Conservation (phyloP, 2,329 filamentous ascomycete species). For the Trichoderma harzianum region DNA sequence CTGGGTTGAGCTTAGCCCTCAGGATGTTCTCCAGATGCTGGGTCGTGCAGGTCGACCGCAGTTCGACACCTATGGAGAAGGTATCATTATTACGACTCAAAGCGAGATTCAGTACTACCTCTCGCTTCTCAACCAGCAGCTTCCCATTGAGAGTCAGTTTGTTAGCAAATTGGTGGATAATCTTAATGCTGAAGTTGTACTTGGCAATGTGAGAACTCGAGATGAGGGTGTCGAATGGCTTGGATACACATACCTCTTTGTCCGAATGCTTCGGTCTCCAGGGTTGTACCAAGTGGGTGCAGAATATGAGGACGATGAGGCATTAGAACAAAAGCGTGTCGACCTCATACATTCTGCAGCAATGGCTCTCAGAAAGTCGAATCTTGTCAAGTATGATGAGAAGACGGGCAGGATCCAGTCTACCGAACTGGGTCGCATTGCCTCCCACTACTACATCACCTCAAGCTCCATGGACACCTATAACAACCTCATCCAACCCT, state of each 20-base stretch:
- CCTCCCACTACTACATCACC: slow-evolving; percentile 98
- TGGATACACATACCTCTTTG: slow-evolving; percentile 95
- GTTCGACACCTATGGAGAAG: slow-evolving; percentile 96
- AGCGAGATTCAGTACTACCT: slow-evolving; percentile 96
- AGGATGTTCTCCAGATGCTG: slow-evolving; percentile 98
- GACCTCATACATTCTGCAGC: slow-evolving; percentile 95
- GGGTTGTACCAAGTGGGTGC: slow-evolving; percentile 93
- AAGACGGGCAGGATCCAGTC: slow-evolving; percentile 83
- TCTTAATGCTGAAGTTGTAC: slow-evolving; percentile 90
- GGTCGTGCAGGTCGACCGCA: slow-evolving; percentile 94
- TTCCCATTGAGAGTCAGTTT: slow-evolving; percentile 96
- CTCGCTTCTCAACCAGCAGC: slow-evolving; percentile 91
- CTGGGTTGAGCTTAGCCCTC: slow-evolving; percentile 96
- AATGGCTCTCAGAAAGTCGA: slow-evolving; percentile 78
- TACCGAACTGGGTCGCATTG: slow-evolving; percentile 91
- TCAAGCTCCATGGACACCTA: slow-evolving; percentile 96
- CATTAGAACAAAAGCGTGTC: slow-evolving; percentile 94
- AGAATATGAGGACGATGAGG: slow-evolving; percentile 90
- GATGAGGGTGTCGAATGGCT: slow-evolving; percentile 99
- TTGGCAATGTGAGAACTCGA: slow-evolving; percentile 85
- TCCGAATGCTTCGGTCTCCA: slow-evolving; percentile 94
- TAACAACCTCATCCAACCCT: slow-evolving; percentile 90
- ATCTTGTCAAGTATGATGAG: slow-evolving; percentile 91
- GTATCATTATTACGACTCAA: slow-evolving; percentile 97
- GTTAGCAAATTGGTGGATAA: slow-evolving; percentile 92